Percentiles rank a stretch among this genome's conserved stretches.
phyloP scores from a whole-genome alignment of 305 asterid species.

The Fraxinus baroniana region DNA sequence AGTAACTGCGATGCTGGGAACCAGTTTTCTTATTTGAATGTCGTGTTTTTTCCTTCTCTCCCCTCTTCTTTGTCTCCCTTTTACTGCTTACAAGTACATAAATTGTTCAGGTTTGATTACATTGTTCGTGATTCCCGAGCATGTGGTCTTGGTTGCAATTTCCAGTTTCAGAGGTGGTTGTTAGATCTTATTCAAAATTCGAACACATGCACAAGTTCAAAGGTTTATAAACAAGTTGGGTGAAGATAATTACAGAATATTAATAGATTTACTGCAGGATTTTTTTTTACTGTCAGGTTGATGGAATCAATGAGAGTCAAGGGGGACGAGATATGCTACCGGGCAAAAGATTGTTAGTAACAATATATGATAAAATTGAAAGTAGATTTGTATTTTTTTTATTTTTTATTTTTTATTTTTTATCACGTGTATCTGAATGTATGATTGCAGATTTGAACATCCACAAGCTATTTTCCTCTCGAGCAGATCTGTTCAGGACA shows the following conservation, averaged over 20 bases:
- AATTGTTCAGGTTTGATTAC: constrained; percentile 72
- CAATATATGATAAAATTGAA: constrained; percentile 13
- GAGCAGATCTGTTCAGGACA: constrained; percentile 89
- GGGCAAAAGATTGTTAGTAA: constrained; percentile 74
- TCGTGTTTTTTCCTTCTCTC: not conserved
- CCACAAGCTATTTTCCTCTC: constrained; percentile 80
- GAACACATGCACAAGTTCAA: not conserved
- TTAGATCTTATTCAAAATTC: constrained; percentile 14
- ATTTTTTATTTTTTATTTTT: constrained; percentile 4
- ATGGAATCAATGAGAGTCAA: constrained; percentile 89
- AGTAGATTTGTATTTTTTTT: constrained; percentile 5
- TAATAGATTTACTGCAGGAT: constrained; percentile 4
- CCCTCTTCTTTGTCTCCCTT: not conserved
- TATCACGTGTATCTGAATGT: constrained; percentile 18
- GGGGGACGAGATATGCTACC: constrained; percentile 90
- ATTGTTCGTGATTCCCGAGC: constrained; percentile 85
- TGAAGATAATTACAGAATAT: not conserved
- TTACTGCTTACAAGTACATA: not conserved
- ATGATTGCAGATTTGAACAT: constrained; percentile 68
- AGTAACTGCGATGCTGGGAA: constrained; percentile 37
- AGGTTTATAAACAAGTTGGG: constrained; percentile 9
- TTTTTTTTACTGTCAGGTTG: constrained; percentile 45
- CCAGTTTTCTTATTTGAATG: constrained; percentile 11
- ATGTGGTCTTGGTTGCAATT: constrained; percentile 86
- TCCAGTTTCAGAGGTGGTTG: constrained; percentile 74